A percentile compares a stretch with the other conserved stretches of the same genome.
Evolutionary conservation across 495 filamentous ascomycete genomes (phyloP).

Genomic region (Tuber umbilicatum): DNA sequence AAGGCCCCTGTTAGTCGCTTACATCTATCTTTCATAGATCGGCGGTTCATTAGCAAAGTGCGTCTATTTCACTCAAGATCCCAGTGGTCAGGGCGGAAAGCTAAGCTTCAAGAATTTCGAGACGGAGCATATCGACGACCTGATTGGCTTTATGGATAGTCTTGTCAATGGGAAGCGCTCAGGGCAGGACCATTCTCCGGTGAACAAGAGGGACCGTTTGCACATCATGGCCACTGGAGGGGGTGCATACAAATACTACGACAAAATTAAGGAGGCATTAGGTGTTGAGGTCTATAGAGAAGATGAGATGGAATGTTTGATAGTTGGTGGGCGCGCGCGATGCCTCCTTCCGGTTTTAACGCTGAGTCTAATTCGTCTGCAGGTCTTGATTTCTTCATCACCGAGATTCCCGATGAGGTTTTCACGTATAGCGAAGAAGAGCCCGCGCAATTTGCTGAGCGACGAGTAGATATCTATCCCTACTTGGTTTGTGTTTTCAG

Average conservation of each 20-base stretch:
- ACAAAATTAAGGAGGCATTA: constrained; percentile 71
- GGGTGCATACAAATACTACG: constrained; percentile 92
- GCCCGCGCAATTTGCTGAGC: constrained; percentile 75
- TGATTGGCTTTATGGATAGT: constrained; percentile 77
- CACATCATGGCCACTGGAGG: constrained; percentile 93
- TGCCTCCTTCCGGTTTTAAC: background rate
- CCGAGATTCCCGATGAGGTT: constrained; percentile 89
- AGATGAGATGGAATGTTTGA: constrained; percentile 98
- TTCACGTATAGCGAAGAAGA: constrained; percentile 87
- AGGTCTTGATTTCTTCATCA: constrained; percentile 98
- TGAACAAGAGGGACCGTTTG: constrained; percentile 49
- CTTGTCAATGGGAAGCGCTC: constrained; percentile 61
- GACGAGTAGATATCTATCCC: constrained; percentile 74
- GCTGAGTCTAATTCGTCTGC: constrained; percentile 7
- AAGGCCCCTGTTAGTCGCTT: constrained; percentile 6
- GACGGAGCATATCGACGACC: constrained; percentile 83
- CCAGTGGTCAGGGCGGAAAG: constrained; percentile 74
- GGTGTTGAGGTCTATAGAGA: constrained; percentile 82
- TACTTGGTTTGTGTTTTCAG: constrained; percentile 53
- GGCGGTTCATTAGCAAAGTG: constrained; percentile 91
- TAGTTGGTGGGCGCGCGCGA: constrained; percentile 60
- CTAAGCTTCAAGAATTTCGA: constrained; percentile 94
- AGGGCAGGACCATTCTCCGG: constrained; percentile 32
- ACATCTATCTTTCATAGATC: constrained; percentile 53
- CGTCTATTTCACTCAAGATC: constrained; percentile 91